Evolutionary conservation across 495 filamentous ascomycete species (phyloP), one percentile per base, ranked within the genome.

Genomic region (Arthonia radiata): DNA sequence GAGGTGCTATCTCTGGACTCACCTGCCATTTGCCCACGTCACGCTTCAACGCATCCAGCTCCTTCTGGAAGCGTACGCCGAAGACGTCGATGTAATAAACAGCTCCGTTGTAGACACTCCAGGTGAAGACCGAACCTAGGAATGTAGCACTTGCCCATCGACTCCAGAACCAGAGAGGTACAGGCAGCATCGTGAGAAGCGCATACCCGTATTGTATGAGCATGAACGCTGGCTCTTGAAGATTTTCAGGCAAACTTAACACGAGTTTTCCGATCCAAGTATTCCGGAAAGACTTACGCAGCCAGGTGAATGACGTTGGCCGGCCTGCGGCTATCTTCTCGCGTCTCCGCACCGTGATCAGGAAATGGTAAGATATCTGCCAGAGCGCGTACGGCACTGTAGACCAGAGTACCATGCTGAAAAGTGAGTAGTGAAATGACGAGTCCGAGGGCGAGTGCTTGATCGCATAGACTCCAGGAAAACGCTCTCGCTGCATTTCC

Each of bases 41-140:
- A 31, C 61, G 64, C 53, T 73, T 81, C 48, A 97, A 60, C 17
- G 71, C 62, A 46, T 94, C 89, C 13, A 97, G 56, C 49, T 97
- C 89, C 43, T 81, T 89, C 55, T 94, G 77, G 56, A 94, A 94
- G 4, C 81, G 67, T 42, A 73, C 92, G 30, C 86, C 86, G 37
- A 92, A 97, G 9, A 92, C 71, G 37, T 97, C 86, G 43, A 94
- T 92, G 46, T 97, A 97, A 44, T 74, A 97, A 9, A 81, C 91
- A 14, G 81, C 77, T 15, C 86, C 86, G 36, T 97, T 97, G 47
- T 91, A 79, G 26, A 92, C 64, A 38, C 72, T 81, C 81, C 83
- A 90, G 17, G 64, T 49, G 39, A 93, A 94, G 12, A 97, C 64
- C 5, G 60, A 53, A 4, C 69, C 48, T 29, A 97, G 54, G 52